Percentiles rank a stretch among this genome's conserved stretches.
Evolutionary conservation across 148 eudicot species (phyloP).

Genomic region (Camellia lanceoleosa): DNA sequence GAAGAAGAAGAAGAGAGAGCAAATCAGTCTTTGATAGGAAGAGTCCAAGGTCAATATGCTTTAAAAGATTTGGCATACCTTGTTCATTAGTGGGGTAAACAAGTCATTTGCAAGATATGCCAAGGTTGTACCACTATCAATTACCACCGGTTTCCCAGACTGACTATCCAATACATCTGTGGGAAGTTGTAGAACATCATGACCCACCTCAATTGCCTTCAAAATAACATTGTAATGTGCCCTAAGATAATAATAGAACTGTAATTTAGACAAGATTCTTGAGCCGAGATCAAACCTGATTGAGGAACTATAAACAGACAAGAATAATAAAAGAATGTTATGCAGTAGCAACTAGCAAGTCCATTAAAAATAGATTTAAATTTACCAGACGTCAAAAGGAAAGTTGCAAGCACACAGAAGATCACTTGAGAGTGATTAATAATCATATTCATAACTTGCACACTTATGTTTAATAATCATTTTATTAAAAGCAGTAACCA

Average conservation of each 20-base stretch:
- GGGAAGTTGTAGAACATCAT: constrained; percentile 46
- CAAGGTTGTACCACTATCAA: constrained; percentile 95
- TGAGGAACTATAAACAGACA: constrained; percentile 1
- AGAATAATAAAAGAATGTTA: neutral
- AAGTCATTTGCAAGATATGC: constrained; percentile 75
- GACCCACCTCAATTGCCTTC: constrained; percentile 71
- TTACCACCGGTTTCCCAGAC: constrained; percentile 43
- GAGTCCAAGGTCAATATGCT: neutral
- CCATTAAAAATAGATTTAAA: neutral
- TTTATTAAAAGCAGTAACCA: neutral
- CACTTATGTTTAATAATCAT: neutral
- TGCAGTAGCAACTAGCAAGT: neutral
- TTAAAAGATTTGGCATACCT: constrained; percentile 35
- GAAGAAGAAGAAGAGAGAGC: neutral
- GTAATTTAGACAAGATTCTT: constrained; percentile 33
- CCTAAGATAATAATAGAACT: constrained; percentile 52
- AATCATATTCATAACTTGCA: neutral
- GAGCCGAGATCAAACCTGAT: constrained; percentile 4
- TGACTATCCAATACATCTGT: constrained; percentile 32
- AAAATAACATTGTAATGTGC: constrained; percentile 69
- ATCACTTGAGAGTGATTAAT: neutral
- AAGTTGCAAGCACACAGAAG: neutral
- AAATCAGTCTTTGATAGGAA: constrained; percentile 2
- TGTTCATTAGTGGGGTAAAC: constrained; percentile 42
- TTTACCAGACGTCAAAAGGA: neutral